Evolutionary conservation across 148 eudicot species (phyloP), one percentile per base, ranked within the genome.

Genomic region (Heliamphora exappendiculata): DNA sequence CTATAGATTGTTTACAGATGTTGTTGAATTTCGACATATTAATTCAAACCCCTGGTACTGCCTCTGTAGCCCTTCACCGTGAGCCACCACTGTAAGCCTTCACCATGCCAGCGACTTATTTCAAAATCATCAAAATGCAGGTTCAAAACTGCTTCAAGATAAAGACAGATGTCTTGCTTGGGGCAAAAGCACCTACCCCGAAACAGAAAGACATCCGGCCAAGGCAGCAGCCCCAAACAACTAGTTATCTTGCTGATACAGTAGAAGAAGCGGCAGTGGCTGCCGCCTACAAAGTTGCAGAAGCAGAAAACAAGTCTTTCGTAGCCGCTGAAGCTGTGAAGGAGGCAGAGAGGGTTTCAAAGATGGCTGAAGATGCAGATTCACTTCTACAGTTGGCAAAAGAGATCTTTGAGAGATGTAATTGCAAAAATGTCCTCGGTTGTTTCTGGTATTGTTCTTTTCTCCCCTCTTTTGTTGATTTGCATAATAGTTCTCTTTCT

Each of bases 211-310:
- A 88, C n/a, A 63, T 37, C 37, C 82, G 75, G 60, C 70, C 85
- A 31, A 86, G 76, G 72, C 88, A 60, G 70, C 34, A 60, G 70
- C 34, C 80, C 64, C 83, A 78, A 69, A 54, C 78, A 67, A 34
- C 67, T 64, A 70, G 79, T 62, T 74, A 81, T 44, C 78, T 80
- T 72, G 85, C 81, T 7, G 88, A 88, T 78, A 82, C 98, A 58
- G 54, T 88, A 22, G 87, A 91, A 81, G 89, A 85, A 39, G 93
- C 91, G 4, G 88, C 91, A 47, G 83, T 74, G 50, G 69, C 76
- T 44, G 95, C 97, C 42, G 93, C 95, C 31, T 88, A 76, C 76
- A 86, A 81, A 74, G 78, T 94, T 72, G 97, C 89, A 16, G 97
- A 90, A 79, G 98, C 95, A 37, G 97, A 94, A 79, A 83, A 87